phyloP scores from a whole-genome alignment of 2,329 filamentous ascomycete genomes.

The Aspergillus viridinutans region DNA sequence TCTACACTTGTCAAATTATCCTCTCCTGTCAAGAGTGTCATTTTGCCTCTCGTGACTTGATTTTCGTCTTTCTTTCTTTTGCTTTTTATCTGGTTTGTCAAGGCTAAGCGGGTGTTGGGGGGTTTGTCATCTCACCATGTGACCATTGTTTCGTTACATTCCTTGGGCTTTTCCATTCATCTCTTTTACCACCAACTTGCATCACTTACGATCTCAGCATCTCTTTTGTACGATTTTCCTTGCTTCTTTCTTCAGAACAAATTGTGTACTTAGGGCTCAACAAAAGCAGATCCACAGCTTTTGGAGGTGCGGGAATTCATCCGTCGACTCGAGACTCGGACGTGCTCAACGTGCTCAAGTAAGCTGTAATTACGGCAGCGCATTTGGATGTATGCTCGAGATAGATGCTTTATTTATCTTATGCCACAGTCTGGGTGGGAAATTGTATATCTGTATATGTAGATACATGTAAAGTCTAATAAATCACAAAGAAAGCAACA shows the following conservation, averaged over 20 bases:
- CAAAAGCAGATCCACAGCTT: not conserved
- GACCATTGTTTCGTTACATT: constrained; percentile 6
- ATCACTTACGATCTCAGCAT: not conserved
- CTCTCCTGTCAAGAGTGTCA: not conserved
- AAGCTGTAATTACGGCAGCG: not conserved
- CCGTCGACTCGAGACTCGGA: not conserved
- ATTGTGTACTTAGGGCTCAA: constrained; percentile 12
- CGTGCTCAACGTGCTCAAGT: not conserved
- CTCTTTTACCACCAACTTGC: not conserved
- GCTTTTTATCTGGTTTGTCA: constrained; percentile 3
- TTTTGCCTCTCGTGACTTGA: constrained; percentile 19
- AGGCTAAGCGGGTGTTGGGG: constrained; percentile 20
- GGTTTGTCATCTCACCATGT: constrained; percentile 7
- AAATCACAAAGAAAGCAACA: not conserved
- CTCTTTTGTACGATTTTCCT: constrained; percentile 8
- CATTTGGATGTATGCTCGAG: not conserved
- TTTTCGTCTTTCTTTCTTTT: constrained; percentile 19
- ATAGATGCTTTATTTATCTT: not conserved
- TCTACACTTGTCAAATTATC: not conserved
- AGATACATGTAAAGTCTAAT: not conserved
- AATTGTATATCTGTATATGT: not conserved
- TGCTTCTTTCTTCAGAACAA: constrained; percentile 7
- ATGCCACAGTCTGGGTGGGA: not conserved
- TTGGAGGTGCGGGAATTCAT: not conserved
- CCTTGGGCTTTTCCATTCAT: not conserved